These are phyloP conservation scores for Anisodus acutangulus DNA, from an alignment of 257 asterid genomes.

Conservation along the genomic window DNA sequence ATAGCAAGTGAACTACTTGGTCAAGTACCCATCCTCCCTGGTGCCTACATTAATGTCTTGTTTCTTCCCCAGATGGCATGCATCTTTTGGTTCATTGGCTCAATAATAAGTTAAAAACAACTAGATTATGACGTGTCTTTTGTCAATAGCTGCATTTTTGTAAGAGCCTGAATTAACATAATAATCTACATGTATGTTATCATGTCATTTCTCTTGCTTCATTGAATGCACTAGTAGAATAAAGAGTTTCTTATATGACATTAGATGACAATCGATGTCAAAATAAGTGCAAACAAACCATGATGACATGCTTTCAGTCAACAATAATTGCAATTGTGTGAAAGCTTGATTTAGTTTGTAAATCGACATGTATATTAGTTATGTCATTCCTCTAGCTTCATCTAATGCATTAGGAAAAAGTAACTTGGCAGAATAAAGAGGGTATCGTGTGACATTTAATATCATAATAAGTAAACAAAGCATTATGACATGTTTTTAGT, in stretches of 20 bases:
- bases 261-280: neutral
- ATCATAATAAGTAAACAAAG: neutral
- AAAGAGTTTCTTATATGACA: no score
- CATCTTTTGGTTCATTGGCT: constrained; percentile 10
- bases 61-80: constrained; percentile 29
- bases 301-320: neutral
- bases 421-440: neutral
- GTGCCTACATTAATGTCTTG: neutral
- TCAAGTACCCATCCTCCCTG: constrained; percentile 43
- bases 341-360: no score
- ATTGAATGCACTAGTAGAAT: neutral
- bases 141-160: constrained; percentile 15
- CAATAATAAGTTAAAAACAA: constrained; percentile 16
- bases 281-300: neutral
- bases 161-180: neutral
- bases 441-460: neutral
- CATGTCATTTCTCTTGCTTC: neutral
- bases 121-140: neutral
- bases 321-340: neutral
- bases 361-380: neutral
- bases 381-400: neutral
- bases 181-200: neutral
- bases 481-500: neutral
- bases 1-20: constrained; percentile 52
- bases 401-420: neutral